Percentiles rank a stretch among this genome's conserved stretches.
Conservation (phyloP, 139 green algal genomes). For the Chlorella sp. region DNA sequence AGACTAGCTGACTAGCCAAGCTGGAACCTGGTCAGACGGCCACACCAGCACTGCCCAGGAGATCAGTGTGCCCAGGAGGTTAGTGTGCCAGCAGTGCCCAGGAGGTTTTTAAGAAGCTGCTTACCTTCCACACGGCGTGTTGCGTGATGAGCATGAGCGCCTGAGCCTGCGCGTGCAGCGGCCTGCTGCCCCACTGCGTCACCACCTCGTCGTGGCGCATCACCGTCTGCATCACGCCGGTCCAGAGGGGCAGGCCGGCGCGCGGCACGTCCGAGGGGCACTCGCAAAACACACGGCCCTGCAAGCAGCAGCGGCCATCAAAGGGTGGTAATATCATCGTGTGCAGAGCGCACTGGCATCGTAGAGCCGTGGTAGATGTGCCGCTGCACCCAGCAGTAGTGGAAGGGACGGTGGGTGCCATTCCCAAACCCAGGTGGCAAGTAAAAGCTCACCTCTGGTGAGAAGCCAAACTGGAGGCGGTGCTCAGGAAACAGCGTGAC, state of each 20-base stretch:
- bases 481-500: slow-evolving; percentile 14
- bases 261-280: not conserved
- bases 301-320: not conserved
- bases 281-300: not conserved
- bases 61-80: no score
- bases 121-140: slow-evolving; percentile 7
- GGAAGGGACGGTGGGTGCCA: no score
- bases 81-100: no score
- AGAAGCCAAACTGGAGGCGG: slow-evolving; percentile 12
- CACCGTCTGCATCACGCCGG: not conserved
- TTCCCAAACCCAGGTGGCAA: no score
- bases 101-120: not conserved
- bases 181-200: not conserved
- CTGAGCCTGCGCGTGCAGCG: not conserved
- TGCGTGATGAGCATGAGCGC: slow-evolving; percentile 2
- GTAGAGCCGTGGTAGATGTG: not conserved
- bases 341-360: not conserved
- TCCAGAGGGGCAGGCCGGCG: slow-evolving; percentile 1
- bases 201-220: slow-evolving; percentile 2
- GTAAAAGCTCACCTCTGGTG: not conserved
- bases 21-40: no score
- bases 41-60: no score
- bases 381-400: not conserved
- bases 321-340: not conserved
- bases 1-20: no score